Evolutionary conservation across 2,329 filamentous ascomycete genomes (phyloP), one percentile per base, ranked within the genome.

Genomic region (Aspergillus candidus): DNA sequence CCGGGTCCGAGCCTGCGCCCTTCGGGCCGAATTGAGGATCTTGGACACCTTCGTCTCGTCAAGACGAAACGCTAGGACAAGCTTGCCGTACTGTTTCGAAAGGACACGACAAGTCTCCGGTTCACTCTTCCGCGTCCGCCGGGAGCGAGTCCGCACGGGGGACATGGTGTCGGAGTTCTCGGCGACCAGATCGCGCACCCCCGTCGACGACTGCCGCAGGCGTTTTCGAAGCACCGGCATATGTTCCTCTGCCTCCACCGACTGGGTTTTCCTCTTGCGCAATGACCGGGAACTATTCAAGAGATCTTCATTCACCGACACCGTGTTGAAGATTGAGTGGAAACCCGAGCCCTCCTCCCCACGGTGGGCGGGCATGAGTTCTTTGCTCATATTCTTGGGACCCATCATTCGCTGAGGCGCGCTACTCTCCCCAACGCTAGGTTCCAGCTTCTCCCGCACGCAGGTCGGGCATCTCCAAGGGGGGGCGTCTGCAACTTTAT

Each of bases 211-310:
- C 44, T 63, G 68, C 18, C 66, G 64, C 35, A 59, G 60, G 43
- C 69, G 57, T 51, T 53, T 84, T 75, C 50, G 87, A 73, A 51
- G 69, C 17, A 64, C 55, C 15, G 63, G 61, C 2, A 55, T 53
- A 39, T 64, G 59, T 40, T 68, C 72, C 38, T 84, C 82, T 11
- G 57, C 73, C 45, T 80, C 78, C 11, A 78, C 73, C 3, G 86
- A 84, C 1, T 87, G 88, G 13, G 87, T 83, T 65, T 91, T 94
- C 42, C 90, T 81, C 68, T 94, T 94, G 48, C 90, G 79, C 47
- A 94, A 71, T 29, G 86, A 79, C 41, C 88, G 83, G 7, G 87
- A 83, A 36, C 84, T 86, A 64, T 91, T 85, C 70, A 84, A 74
- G 6, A 83, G 76, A 57, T 88, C 84, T 49, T 85, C 84, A 41